Evolutionary conservation across 306 rosid species (phyloP), one percentile per base, ranked within the genome.

Genomic region (Alnus glutinosa): DNA sequence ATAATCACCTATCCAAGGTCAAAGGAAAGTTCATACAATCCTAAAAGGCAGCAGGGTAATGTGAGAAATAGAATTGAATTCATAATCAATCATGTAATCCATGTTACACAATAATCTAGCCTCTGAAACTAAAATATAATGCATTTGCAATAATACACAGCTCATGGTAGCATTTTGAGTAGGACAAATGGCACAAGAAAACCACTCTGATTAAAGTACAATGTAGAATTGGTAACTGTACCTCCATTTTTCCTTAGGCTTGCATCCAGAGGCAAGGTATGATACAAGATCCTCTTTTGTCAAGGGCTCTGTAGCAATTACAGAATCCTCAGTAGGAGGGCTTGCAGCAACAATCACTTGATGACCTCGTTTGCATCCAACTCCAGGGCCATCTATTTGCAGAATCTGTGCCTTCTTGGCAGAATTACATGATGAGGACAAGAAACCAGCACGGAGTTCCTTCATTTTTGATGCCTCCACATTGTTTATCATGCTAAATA

Each of bases 311-410:
- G 99, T 75, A 47, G 68, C 89, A 83, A 91, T 83, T 4, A 93
- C 91, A 46, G 96, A 88, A 74, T 96, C 98, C 74, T 96, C 99
- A 4, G 94, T 91, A 9, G 99, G 99, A 77, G 98, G 97, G 61
- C 99, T 90, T 3, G 99, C 97, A 70, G 93, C 89, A 68, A 96
- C 96, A 82, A 91, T 82, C 83, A 81, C 74, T 68, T 73, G 58
- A 50, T 80, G 75, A 42, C 86, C 75, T 34, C 88, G 84, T 82
- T 79, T 82, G 75, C 73, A 4, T 69, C 79, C 76, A 69, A 13
- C 59, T 44, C 80, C 71, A 4, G 58, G 79, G 47, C 63, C 44
- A 69, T 82, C 85, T 62, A 76, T 75, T 28, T 54, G 90, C 54
- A 80, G 70, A 54, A 64, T 83, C 4, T 87, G 82, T 69, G 76